Conservation (phyloP, 495 filamentous ascomycete genomes). For the Oleoguttula mirabilis region DNA sequence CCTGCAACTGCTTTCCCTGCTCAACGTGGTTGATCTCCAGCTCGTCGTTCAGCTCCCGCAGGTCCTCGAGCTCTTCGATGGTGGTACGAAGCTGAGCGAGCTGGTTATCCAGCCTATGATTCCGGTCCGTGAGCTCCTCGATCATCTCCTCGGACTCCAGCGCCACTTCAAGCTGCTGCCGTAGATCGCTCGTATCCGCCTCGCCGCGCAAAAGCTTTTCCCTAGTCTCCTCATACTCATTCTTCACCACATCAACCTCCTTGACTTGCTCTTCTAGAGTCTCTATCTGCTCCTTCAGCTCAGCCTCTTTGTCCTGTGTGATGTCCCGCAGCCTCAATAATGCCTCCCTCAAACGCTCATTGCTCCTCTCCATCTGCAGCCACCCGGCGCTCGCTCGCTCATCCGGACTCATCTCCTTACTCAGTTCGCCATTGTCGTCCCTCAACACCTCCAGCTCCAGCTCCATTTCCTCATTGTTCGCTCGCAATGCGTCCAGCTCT, state of each 20-base stretch:
- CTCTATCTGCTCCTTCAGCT: conserved; percentile 63
- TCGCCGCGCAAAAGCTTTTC: conserved; percentile 61
- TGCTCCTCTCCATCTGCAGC: conserved; percentile 81
- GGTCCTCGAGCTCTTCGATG: conserved; percentile 71
- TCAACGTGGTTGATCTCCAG: conserved; percentile 87
- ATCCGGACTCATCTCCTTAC: conserved; percentile 74
- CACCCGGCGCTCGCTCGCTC: conserved; percentile 76
- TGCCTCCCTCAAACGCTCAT: conserved; percentile 78
- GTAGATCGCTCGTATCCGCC: conserved; percentile 68
- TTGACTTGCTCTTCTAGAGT: conserved; percentile 66
- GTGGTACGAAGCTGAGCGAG: conserved; percentile 68
- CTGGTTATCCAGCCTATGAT: conserved; percentile 65
- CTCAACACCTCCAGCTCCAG: conserved; percentile 76
- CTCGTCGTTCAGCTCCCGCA: conserved; percentile 90
- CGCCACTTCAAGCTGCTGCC: conserved; percentile 82
- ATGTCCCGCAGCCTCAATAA: conserved; percentile 74
- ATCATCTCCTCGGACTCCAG: conserved; percentile 84
- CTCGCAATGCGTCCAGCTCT: conserved; percentile 66
- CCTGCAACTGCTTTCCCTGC: conserved; percentile 85
- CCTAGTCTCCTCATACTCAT: conserved; percentile 55
- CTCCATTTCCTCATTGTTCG: conserved; percentile 68
- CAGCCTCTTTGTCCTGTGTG: conserved; percentile 72
- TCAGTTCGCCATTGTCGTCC: conserved; percentile 75
- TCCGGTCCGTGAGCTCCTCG: conserved; percentile 78
- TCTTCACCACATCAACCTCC: conserved; percentile 57